Base-by-base conservation (phyloP, 169 alveolate genomes). In the Plasmodium vinckei region DNA sequence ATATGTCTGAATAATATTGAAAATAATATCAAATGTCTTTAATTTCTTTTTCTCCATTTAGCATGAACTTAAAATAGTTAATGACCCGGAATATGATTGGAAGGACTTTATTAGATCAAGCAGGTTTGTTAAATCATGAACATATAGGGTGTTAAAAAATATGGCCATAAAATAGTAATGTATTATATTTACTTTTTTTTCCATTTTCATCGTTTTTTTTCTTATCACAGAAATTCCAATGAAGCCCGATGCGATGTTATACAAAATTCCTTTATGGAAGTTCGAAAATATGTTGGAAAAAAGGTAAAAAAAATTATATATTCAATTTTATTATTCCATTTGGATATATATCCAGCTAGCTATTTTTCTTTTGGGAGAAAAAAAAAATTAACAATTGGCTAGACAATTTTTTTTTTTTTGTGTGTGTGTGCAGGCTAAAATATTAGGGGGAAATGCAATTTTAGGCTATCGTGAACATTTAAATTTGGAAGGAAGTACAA, bases 1-100 rank as follows among this genome's bases (percentile, higher is more conserved):
- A 33, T 33, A 33, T 33, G 42, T 33, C 42, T 33, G 6, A 33
- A 33, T 33, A 0, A 42, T 5, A 33, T 23, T 19, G 0, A 51
- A 51, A 51, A 51, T 13, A 51, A 51, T 13, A 51, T 13, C 4
- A 51, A 51, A 9, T 51, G 17, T 13, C 17, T 12, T 12, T 13
- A 51, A 51, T 13, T 13, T 44, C 4, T 44, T 10, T n/a, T 9
- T 56, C 53, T 57, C 25, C 19, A 19, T 67, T 13, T 39, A 87
- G 92, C 84, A 87, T 44, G 92, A 87, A 60, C 88, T 87, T 56
- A 69, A 70, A 25, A 77, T 87, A 44, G 92, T 87, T 13, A 77
- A 73, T 23, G 92, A 87, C 53, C 92, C 92, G 5, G 92, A 87
- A 44, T 87, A 87, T 72, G 92, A 87, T 63, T 87, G 92, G 92